A percentile compares a stretch with the other conserved stretches of the same genome.
Evolutionary conservation across 2,329 filamentous ascomycete species (phyloP).

Genomic region (Daldinia eschscholtzii): DNA sequence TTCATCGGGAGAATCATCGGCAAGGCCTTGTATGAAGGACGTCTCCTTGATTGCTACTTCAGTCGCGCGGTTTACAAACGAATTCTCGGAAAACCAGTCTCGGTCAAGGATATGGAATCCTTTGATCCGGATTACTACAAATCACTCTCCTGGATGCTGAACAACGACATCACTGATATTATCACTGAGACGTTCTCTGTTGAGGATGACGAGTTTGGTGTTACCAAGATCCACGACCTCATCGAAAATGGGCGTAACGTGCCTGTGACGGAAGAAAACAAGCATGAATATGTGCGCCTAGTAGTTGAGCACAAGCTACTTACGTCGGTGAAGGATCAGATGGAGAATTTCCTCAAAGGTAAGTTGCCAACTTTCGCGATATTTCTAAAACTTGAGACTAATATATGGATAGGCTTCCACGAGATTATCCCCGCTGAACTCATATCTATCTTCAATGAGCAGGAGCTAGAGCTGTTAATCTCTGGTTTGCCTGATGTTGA

Average conservation of each 20-base stretch:
- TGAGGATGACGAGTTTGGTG: conserved; percentile 94
- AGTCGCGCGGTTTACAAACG: conserved; percentile 98
- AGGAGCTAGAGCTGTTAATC: conserved; percentile 95
- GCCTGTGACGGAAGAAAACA: conserved; percentile 96
- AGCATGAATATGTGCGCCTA: conserved; percentile 94
- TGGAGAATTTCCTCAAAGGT: conserved; percentile 92
- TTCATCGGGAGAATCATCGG: conserved; percentile 99
- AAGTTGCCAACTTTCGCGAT: conserved; percentile 50
- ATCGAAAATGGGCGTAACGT: conserved; percentile 90
- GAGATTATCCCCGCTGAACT: conserved; percentile 96
- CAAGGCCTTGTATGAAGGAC: conserved; percentile 95
- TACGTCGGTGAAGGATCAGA: conserved; percentile 91
- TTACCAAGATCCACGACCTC: conserved; percentile 87
- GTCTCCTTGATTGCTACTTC: conserved; percentile 97
- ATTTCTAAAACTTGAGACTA: conserved; percentile 47
- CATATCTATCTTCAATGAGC: conserved; percentile 97
- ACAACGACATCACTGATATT: conserved; percentile 98
- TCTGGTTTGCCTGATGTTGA: conserved; percentile 98
- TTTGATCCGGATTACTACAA: conserved; percentile 99
- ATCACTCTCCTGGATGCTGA: conserved; percentile 96
- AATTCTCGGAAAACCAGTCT: conserved; percentile 93
- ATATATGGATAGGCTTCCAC: conserved; percentile 78
- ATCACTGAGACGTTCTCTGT: conserved; percentile 97
- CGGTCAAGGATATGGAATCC: conserved; percentile 99
- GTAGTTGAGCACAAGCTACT: conserved; percentile 95